phyloP scores from a whole-genome alignment of 495 filamentous ascomycete genomes.

The Wilcoxina mikolae region DNA sequence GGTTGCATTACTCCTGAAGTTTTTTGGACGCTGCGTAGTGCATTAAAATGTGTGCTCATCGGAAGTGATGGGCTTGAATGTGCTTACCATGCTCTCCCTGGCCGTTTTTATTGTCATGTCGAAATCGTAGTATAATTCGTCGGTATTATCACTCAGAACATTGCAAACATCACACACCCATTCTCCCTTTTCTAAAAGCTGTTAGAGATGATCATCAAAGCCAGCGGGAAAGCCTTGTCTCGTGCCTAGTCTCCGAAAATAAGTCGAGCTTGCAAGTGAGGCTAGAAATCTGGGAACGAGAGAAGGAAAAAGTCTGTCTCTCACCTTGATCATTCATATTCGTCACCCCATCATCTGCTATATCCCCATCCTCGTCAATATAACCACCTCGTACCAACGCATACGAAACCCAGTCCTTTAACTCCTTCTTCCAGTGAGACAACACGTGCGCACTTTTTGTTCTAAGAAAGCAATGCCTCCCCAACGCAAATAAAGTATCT shows the following conservation, averaged over 20 bases:
- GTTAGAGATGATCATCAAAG: slow-evolving; percentile 1
- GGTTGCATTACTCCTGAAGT: background rate
- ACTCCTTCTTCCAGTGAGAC: slow-evolving; percentile 21
- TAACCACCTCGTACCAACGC: slow-evolving; percentile 8
- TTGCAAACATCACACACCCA: slow-evolving; percentile 10
- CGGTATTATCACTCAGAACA: slow-evolving; percentile 7
- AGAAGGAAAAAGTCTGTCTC: no score
- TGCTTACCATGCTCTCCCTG: slow-evolving; percentile 13
- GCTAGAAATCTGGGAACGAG: background rate
- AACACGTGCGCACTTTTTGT: slow-evolving; percentile 13
- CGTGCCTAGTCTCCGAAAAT: background rate
- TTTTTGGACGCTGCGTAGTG: background rate
- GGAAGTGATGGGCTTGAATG: background rate
- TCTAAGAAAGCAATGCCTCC: slow-evolving; percentile 10
- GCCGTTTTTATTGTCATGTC: slow-evolving; percentile 9
- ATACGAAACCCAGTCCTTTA: slow-evolving; percentile 11
- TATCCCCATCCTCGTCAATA: slow-evolving; percentile 9
- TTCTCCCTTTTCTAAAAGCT: slow-evolving; percentile 4
- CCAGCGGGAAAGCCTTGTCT: background rate
- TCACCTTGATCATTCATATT: slow-evolving; percentile 13
- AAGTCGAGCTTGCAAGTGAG: no score
- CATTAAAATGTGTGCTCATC: background rate
- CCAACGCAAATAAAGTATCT: slow-evolving; percentile 8
- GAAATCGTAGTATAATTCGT: slow-evolving; percentile 13
- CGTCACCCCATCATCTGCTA: background rate